These are phyloP conservation scores for Biscutella laevigata DNA, from an alignment of 441 rosid species.

Conservation along the genomic window DNA sequence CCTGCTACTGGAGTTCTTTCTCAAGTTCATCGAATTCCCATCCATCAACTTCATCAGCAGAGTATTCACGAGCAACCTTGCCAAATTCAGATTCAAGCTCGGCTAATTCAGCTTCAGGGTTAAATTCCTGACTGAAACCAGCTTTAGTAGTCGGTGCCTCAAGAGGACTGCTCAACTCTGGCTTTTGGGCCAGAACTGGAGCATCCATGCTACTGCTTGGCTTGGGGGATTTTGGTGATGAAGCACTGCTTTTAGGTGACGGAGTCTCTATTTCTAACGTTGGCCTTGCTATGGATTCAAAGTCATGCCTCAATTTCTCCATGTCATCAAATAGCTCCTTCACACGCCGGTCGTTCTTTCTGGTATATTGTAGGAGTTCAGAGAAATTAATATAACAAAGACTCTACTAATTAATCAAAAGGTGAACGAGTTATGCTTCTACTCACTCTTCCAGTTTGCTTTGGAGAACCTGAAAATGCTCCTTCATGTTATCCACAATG, in stretches of 20 bases:
- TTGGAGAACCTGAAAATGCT: conserved; percentile 56
- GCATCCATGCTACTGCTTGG: conserved; percentile 17
- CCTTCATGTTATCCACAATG: conserved; percentile 86
- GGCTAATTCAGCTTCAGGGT: conserved; percentile 81
- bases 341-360: conserved; percentile 56
- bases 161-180: conserved; percentile 28
- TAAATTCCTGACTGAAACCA: conserved; percentile 37
- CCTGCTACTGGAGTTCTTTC: conserved; percentile 47
- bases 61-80: conserved; percentile 64
- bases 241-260: conserved; percentile 25
- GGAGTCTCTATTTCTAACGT: conserved; percentile 65
- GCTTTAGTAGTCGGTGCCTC: conserved; percentile 20
- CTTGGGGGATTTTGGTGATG: conserved; percentile 26
- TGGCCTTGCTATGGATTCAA: conserved; percentile 86
- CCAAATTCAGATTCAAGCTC: conserved; percentile 92
- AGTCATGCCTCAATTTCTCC: conserved; percentile 61
- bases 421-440: neutral
- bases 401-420: neutral
- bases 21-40: conserved; percentile 99
- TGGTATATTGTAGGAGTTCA: conserved; percentile 25
- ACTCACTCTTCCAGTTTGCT: conserved; percentile 48
- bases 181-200: conserved; percentile 20
- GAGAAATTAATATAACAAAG: neutral
- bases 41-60: conserved; percentile 68
- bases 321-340: conserved; percentile 70